phyloP scores from a whole-genome alignment of 768 basidiomycete genomes.

The Russula sp. region DNA sequence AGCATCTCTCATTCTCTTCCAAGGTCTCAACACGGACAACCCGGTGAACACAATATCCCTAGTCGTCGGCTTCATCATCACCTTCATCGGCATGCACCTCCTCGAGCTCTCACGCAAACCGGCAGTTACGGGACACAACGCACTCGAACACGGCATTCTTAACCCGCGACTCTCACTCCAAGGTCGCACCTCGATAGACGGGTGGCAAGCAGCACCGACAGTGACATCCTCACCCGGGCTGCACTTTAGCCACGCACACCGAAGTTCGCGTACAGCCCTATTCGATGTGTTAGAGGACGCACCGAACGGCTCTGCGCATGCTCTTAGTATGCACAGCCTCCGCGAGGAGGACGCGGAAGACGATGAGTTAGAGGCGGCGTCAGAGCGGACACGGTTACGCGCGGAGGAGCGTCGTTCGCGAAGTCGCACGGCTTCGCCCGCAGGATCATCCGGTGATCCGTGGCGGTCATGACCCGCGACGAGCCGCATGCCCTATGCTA shows the following conservation, averaged over 20 bases:
- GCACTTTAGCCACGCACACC: slow-evolving; percentile 41
- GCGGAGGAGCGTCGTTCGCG: slow-evolving; percentile 28
- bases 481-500: background rate
- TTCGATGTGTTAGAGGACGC: slow-evolving; percentile 75
- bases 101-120: slow-evolving; percentile 74
- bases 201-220: slow-evolving; percentile 52
- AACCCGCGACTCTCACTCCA: slow-evolving; percentile 78
- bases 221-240: slow-evolving; percentile 32
- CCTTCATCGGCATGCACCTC: slow-evolving; percentile 96
- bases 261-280: slow-evolving; percentile 65
- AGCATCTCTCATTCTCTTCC: slow-evolving; percentile 94
- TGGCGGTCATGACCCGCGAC: slow-evolving; percentile 16
- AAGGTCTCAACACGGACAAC: slow-evolving; percentile 90
- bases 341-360: slow-evolving; percentile 62
- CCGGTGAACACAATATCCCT: slow-evolving; percentile 82
- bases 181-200: slow-evolving; percentile 77
- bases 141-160: slow-evolving; percentile 66
- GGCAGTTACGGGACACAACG: slow-evolving; percentile 48
- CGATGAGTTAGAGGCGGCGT: slow-evolving; percentile 45
- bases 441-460: background rate
- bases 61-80: slow-evolving; percentile 84
- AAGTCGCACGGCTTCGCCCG: slow-evolving; percentile 20
- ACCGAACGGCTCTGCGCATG: slow-evolving; percentile 39
- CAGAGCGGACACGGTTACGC: slow-evolving; percentile 48
- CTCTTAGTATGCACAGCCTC: slow-evolving; percentile 58